Conservation (phyloP, 495 filamentous ascomycete species). For the Xylaria telfairii region DNA sequence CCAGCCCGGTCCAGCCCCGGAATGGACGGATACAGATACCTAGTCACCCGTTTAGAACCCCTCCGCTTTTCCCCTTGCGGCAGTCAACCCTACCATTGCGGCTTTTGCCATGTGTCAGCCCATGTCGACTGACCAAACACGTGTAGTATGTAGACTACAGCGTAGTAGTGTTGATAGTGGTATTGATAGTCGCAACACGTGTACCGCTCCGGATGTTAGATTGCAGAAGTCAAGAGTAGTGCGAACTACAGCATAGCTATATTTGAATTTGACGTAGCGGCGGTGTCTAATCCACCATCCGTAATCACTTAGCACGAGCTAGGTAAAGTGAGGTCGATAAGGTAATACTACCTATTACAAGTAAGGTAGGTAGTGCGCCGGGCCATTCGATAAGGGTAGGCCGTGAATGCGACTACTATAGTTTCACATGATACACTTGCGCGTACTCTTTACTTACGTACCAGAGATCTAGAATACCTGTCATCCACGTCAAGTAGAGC, state of each 20-base stretch:
- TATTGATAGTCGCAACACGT: background rate
- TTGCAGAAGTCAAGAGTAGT: background rate
- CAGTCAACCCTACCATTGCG: background rate
- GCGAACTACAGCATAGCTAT: background rate
- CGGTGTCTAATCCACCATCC: background rate
- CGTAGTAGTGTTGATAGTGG: background rate
- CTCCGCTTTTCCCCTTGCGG: background rate
- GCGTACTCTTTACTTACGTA: background rate
- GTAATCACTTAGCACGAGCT: background rate
- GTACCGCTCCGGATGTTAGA: background rate
- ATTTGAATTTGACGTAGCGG: background rate
- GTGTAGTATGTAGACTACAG: background rate
- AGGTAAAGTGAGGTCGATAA: background rate
- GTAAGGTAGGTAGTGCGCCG: background rate
- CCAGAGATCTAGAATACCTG: background rate
- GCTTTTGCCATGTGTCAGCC: constrained; percentile 5
- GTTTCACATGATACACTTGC: background rate
- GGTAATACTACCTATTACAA: background rate
- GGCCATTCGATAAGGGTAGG: background rate
- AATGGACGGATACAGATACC: background rate
- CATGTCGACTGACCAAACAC: background rate
- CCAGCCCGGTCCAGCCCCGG: background rate
- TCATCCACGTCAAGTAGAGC: background rate
- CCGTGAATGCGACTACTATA: background rate
- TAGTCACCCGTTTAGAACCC: background rate